Base-by-base conservation (phyloP, 1,139 yeast species). In the Candida sp. region DNA sequence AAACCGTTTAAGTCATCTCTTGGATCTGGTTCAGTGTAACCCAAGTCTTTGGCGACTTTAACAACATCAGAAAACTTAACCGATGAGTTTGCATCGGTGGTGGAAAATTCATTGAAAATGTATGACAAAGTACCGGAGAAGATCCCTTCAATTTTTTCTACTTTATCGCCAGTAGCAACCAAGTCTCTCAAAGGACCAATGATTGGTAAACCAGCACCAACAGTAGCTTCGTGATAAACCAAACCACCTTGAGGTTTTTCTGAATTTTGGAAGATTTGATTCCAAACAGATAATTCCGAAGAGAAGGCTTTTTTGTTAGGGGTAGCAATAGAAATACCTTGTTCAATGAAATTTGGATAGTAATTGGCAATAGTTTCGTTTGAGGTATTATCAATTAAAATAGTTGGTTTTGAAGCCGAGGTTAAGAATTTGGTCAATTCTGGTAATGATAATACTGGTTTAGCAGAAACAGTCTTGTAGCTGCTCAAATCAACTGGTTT, bases 1-100 rank as follows among this genome's bases (percentile, higher is more conserved):
- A 93, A 77, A 47, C 99, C 99, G 64, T 93, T 93, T 66, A 93
- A 80, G 63, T 93, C 99, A 63, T 93, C 99, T 70, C 99, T 84
- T 64, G 99, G 99, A 65, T 93, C 99, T 41, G 99, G 99, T 68
- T 95, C 99, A 37, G 98, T 93, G 78, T 89, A 93, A 39, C 99
- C 99, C 54, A 88, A 77, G 38, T 82, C 70, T 68, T 91, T 91
- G 39, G 99, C 99, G 42, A 82, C 82, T 51, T 77, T 74, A 45
- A 93, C 99, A 41, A 95, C 84, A 45, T 91, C 96, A 27, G 97
- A 89, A 62, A 91, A 93, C 61, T 84, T 85, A 49, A 81, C 79
- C 44, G 76, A 72, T 33, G 66, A 58, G 41, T 81, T 75, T 38
- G 81, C 66, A 49, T 75, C 76, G 43, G 83, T 68, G 40, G 95